Percentiles rank a stretch among this genome's conserved stretches.
These are phyloP conservation scores for Colletotrichum liriopes DNA, from an alignment of 2,329 filamentous ascomycete species.

Conservation along the genomic window DNA sequence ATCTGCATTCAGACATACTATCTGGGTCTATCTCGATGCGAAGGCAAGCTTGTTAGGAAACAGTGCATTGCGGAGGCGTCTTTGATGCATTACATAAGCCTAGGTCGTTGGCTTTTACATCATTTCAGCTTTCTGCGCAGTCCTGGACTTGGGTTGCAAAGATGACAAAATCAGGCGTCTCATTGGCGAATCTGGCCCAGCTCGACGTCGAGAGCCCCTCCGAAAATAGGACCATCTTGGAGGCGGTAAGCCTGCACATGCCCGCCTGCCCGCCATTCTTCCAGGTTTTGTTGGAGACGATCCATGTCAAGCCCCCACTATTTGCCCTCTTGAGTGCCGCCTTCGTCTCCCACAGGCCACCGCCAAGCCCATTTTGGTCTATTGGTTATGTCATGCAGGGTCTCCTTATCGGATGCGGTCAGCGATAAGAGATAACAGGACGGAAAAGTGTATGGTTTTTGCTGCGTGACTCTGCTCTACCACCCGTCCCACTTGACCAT, in stretches of 20 bases:
- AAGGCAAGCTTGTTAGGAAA: neutral
- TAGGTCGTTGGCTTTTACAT: neutral
- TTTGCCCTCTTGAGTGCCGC: slow-evolving; percentile 1
- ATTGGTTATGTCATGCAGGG: slow-evolving; percentile 41
- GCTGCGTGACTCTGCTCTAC: slow-evolving; percentile 33
- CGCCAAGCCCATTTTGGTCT: slow-evolving; percentile 23
- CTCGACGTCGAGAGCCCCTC: slow-evolving; percentile 8
- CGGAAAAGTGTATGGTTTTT: slow-evolving; percentile 3
- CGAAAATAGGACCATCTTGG: neutral
- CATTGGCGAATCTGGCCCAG: slow-evolving; percentile 32
- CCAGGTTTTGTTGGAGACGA: slow-evolving; percentile 32
- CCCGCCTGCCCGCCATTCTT: neutral
- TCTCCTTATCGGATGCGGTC: slow-evolving; percentile 34
- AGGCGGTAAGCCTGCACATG: slow-evolving; percentile 30
- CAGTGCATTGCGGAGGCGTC: neutral
- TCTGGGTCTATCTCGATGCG: slow-evolving; percentile 38
- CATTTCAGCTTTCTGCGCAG: neutral
- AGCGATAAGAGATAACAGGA: slow-evolving; percentile 39
- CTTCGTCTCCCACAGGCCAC: neutral
- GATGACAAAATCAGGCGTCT: slow-evolving; percentile 28
- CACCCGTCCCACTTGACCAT: slow-evolving; percentile 37
- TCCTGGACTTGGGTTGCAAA: neutral
- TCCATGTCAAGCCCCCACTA: slow-evolving; percentile 27
- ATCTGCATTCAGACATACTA: slow-evolving; percentile 21
- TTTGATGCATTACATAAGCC: slow-evolving; percentile 15